Evolutionary conservation across 768 basidiomycete genomes (phyloP).

Genomic region (Collybia nuda): DNA sequence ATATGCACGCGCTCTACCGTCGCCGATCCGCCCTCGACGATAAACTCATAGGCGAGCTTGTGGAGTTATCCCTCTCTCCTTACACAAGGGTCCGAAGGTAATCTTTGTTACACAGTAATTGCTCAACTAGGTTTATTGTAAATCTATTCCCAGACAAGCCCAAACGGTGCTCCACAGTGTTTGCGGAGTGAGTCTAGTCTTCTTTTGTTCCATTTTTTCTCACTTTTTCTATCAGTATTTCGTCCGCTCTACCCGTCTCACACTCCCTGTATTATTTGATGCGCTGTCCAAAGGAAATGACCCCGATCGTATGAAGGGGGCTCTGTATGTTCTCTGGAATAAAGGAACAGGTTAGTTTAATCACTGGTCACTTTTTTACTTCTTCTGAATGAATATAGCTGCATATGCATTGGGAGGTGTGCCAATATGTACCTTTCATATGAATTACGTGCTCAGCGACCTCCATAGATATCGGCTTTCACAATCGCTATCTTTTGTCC

Average conservation of each 20-base stretch:
- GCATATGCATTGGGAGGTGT: conserved; percentile 69
- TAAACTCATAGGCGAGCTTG: conserved; percentile 60
- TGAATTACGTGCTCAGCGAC: conserved; percentile 1
- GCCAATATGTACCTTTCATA: conserved; percentile 15
- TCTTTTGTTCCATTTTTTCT: neutral
- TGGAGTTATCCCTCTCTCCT: conserved; percentile 75
- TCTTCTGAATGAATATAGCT: conserved; percentile 34
- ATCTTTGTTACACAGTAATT: conserved; percentile 11
- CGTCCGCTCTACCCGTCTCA: conserved; percentile 67
- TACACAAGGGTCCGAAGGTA: conserved; percentile 80
- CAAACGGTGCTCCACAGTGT: conserved; percentile 66
- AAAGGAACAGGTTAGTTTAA: conserved; percentile 59
- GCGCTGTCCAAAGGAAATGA: conserved; percentile 74
- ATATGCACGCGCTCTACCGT: conserved; percentile 77
- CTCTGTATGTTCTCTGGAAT: conserved; percentile 76
- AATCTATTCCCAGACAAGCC: conserved; percentile 48
- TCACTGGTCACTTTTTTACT: conserved; percentile 1
- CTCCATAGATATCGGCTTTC: conserved; percentile 51
- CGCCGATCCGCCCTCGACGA: conserved; percentile 76
- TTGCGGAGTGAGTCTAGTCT: conserved; percentile 50
- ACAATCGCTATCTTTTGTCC: conserved; percentile 57
- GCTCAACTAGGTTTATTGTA: conserved; percentile 1
- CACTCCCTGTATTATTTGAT: conserved; percentile 58
- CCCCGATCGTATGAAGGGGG: conserved; percentile 95
- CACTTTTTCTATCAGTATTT: conserved; percentile 48